phyloP scores from a whole-genome alignment of 257 asterid genomes.

The Solanum appendiculatum region DNA sequence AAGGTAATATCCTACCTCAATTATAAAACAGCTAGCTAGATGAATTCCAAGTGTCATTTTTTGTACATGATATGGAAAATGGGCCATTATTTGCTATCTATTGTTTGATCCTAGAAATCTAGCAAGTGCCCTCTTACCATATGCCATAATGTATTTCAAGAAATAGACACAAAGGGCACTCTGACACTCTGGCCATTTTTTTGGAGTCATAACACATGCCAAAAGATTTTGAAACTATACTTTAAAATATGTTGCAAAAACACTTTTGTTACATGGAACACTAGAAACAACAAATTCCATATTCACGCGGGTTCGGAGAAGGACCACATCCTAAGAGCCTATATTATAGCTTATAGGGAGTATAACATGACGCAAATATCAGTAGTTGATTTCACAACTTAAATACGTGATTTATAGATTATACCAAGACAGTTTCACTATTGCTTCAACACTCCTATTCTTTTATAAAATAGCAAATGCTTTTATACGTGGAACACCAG shows the following conservation, averaged over 20 bases:
- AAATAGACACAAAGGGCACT: conserved; percentile 1
- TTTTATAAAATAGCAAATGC: background rate
- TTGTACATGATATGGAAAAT: background rate
- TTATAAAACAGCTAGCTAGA: background rate
- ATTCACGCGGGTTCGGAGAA: background rate
- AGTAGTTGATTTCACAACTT: background rate
- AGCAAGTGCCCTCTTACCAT: background rate
- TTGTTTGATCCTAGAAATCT: conserved; percentile 9
- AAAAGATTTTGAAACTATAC: background rate
- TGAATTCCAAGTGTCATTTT: background rate
- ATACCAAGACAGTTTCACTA: accelerated
- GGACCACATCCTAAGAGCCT: too few species aligned
- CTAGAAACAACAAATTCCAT: background rate
- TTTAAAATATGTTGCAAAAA: background rate
- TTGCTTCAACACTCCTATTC: background rate
- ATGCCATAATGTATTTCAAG: background rate
- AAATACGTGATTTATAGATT: background rate
- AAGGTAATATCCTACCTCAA: background rate
- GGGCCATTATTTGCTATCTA: background rate
- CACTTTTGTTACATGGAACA: background rate
- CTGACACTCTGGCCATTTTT: background rate
- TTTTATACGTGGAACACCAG: background rate
- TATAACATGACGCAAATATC: too few species aligned
- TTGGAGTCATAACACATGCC: background rate
- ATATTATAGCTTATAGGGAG: too few species aligned